Base-by-base conservation (phyloP, 1,284 basidiomycete species). In the Marasmius tenuissimus region DNA sequence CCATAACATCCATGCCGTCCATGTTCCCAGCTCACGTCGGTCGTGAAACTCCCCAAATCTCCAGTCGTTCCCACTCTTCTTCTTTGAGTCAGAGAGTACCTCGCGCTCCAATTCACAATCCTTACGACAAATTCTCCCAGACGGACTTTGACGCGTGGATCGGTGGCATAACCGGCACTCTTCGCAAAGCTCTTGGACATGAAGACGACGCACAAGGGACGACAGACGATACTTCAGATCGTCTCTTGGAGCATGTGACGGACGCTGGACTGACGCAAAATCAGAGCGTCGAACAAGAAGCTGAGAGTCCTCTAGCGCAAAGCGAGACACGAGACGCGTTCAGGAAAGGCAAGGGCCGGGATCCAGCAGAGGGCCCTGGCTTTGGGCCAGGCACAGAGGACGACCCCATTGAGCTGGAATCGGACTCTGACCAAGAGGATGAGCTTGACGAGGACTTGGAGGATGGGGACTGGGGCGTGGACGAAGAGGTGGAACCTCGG, bases 101-200 rank as follows among this genome's bases (percentile, higher is more conserved):
- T 22, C 68, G 63, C 37, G 63, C 84, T 14, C 87, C 87, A n/a
- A 81, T 88, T 57, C 72, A 82, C 60, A 88, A 88, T 66, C 88
- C 88, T 2, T 90, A 85, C 69, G 86, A 89, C 71, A 87, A 86
- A 69, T 87, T 89, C 71, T 79, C 85, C 5, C 81, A 85, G 69
- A 73, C 78, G 2, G 82, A 89, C 64, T 89, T 89, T 68, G 86
- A 89, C 77, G 76, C 78, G 69, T 89, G 85, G 84, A 88, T 90
- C 68, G 81, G 77, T 65, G 85, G 79, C 67, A 82, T 90, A 53
- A 89, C 85, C 1, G 73, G 78, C 63, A 75, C 81, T 58, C 72
- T 90, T 33, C 79, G 78, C 62, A 76, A 73, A 51, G 87, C 86
- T 38, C 73, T 89, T 8, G 83, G 83, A 1, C 78, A 80, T 54